Percentiles rank a stretch among this genome's conserved stretches.
phyloP scores from a whole-genome alignment of 176 grass and related monocot genomes.

The Aechmea fasciata region DNA sequence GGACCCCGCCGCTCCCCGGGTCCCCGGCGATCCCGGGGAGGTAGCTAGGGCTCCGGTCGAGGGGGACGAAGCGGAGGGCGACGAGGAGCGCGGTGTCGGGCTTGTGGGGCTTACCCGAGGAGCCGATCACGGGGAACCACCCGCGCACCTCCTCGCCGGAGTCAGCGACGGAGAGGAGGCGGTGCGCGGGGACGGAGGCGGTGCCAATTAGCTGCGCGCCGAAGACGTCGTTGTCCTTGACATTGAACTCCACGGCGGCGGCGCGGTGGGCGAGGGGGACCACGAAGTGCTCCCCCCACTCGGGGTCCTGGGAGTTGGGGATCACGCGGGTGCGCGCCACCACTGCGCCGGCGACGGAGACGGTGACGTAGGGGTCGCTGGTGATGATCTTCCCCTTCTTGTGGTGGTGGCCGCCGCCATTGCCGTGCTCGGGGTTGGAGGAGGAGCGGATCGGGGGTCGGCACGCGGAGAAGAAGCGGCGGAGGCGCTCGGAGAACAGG shows the following conservation, averaged over 20 bases:
- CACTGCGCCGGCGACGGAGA: slow-evolving; percentile 53
- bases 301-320: slow-evolving; percentile 55
- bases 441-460: slow-evolving; percentile 22
- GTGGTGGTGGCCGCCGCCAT: neutral
- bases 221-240: slow-evolving; percentile 90
- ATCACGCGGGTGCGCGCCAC: slow-evolving; percentile 84
- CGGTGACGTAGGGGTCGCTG: slow-evolving; percentile 92
- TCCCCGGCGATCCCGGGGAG: slow-evolving; percentile 55
- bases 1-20: slow-evolving; percentile 42
- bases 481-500: slow-evolving; percentile 71
- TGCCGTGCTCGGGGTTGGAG: slow-evolving; percentile 4
- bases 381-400: slow-evolving; percentile 62
- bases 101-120: slow-evolving; percentile 47
- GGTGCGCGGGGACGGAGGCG: slow-evolving; percentile 30
- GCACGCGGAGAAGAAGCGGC: slow-evolving; percentile 53
- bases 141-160: slow-evolving; percentile 25
- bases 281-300: slow-evolving; percentile 63
- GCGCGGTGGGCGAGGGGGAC: slow-evolving; percentile 73
- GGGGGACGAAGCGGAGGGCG: slow-evolving; percentile 33
- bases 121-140: slow-evolving; percentile 53
- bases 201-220: slow-evolving; percentile 88
- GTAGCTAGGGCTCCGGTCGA: slow-evolving; percentile 38
- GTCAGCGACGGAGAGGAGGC: slow-evolving; percentile 10
- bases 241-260: slow-evolving; percentile 47
- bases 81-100: slow-evolving; percentile 49